Conservation (phyloP, 2,329 filamentous ascomycete genomes). For the Aspergillus sp. region DNA sequence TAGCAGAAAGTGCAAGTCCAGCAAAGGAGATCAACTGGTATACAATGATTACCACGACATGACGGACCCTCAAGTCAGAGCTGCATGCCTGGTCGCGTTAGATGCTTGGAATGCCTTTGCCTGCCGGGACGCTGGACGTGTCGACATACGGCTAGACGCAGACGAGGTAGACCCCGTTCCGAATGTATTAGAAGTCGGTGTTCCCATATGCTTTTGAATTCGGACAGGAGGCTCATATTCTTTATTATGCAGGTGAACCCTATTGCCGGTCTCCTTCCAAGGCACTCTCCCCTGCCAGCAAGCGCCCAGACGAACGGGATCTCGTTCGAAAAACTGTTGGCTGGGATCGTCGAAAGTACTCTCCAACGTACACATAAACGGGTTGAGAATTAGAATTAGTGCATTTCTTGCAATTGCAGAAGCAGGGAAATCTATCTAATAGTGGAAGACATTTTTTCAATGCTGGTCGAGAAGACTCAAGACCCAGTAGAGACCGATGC, state of each 20-base stretch:
- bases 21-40: constrained; percentile 1
- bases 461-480: too few species aligned
- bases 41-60: constrained; percentile 2
- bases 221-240: background rate
- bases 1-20: constrained; percentile 2
- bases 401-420: too few species aligned
- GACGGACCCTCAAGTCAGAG: constrained; percentile 5
- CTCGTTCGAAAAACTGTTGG: constrained; percentile 4
- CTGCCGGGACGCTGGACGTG: constrained; percentile 9
- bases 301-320: constrained; percentile 7
- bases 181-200: constrained; percentile 8
- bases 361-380: too few species aligned
- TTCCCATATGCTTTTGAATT: background rate
- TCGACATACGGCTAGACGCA: constrained; percentile 9
- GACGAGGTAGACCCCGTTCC: constrained; percentile 1
- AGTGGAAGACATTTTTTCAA: too few species aligned
- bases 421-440: too few species aligned
- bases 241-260: constrained; percentile 7
- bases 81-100: constrained; percentile 6
- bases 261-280: constrained; percentile 7
- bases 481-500: too few species aligned
- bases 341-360: constrained; percentile 3
- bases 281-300: constrained; percentile 4
- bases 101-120: constrained; percentile 6
- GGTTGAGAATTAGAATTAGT: too few species aligned